Evolutionary conservation across 2,329 filamentous ascomycete genomes (phyloP).

Genomic region (Canariomyces notabilis): DNA sequence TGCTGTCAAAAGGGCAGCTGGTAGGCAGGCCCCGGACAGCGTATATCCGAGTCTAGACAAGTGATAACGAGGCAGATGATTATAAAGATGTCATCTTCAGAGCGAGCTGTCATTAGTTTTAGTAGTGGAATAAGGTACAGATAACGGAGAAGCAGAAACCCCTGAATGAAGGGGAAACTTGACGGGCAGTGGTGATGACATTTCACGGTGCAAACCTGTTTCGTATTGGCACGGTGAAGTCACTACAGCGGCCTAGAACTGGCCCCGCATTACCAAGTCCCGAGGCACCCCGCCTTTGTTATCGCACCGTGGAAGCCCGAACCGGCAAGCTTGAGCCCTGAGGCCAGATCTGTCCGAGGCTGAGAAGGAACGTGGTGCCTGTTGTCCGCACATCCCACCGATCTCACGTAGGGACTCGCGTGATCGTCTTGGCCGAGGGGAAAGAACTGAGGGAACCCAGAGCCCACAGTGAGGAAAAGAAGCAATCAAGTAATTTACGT

Average conservation of each 20-base stretch:
- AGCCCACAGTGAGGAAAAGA: background rate
- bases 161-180: no score
- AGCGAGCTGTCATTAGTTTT: no score
- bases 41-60: no score
- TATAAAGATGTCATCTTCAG: no score
- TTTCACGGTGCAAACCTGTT: background rate
- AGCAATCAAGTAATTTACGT: no score
- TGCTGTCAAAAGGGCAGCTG: no score
- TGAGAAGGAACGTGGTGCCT: background rate
- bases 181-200: no score
- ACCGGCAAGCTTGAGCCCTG: background rate
- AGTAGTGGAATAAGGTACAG: no score
- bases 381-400: background rate
- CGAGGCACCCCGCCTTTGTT: slow-evolving; percentile 1
- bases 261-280: slow-evolving; percentile 5
- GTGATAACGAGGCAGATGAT: no score
- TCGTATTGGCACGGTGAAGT: slow-evolving; percentile 11
- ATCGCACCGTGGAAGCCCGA: slow-evolving; percentile 12
- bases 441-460: background rate
- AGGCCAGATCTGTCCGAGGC: background rate
- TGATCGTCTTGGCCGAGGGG: background rate
- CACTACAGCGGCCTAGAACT: background rate
- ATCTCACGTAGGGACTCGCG: no score
- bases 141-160: background rate
- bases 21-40: no score